A percentile compares a stretch with the other conserved stretches of the same genome.
Evolutionary conservation across 1,139 yeast species (phyloP).

Genomic region (Schizosaccharomyces versatilis): DNA sequence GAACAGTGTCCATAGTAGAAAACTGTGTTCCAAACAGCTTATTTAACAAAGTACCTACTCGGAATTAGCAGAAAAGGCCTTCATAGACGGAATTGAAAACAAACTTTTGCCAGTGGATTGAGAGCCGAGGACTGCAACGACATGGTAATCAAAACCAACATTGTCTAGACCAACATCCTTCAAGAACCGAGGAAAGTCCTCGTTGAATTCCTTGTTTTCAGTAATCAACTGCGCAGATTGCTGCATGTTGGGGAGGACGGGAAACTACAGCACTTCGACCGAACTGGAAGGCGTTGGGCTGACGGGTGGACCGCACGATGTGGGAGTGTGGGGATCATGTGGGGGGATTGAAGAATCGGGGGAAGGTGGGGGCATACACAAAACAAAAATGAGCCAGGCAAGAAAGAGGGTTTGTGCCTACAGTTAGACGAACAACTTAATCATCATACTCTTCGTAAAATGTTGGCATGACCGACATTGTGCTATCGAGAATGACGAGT

Average conservation of each 20-base stretch:
- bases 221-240: background rate
- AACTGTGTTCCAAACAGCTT: slow-evolving; percentile 65
- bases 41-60: slow-evolving; percentile 41
- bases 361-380: no score
- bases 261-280: no score
- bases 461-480: background rate
- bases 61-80: background rate
- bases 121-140: slow-evolving; percentile 87
- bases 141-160: slow-evolving; percentile 58
- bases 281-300: no score
- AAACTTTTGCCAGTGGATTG: slow-evolving; percentile 83
- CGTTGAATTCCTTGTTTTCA: slow-evolving; percentile 3
- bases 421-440: background rate
- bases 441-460: background rate
- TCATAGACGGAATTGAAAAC: no score
- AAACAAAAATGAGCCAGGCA: no score
- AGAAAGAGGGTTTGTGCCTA: no score
- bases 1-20: slow-evolving; percentile 77
- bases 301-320: no score
- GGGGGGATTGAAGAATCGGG: no score
- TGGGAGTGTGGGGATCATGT: no score
- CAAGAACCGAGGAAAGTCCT: slow-evolving; percentile 26
- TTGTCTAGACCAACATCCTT: slow-evolving; percentile 20
- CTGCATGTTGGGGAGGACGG: background rate
- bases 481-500: background rate